phyloP scores from a whole-genome alignment of 805 yeast species.

The Cyberlindnera veronae region DNA sequence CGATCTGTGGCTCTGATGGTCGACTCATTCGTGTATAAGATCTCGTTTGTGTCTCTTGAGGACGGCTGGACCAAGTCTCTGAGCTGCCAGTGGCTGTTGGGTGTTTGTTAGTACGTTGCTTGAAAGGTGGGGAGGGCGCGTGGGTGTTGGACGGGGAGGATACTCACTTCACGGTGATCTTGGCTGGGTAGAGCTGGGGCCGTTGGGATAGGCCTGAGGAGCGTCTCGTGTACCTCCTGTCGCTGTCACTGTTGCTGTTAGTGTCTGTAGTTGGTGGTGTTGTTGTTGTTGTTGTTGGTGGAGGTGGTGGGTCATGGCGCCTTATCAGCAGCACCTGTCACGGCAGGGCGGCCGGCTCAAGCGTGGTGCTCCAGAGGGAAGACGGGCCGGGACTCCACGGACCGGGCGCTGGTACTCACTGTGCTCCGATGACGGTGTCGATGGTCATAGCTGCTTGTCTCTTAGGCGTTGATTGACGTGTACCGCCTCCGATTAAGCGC shows the following conservation, averaged over 20 bases:
- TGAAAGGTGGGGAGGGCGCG: slow-evolving; percentile 11
- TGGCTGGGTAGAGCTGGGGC: slow-evolving; percentile 28
- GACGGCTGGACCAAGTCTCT: slow-evolving; percentile 64
- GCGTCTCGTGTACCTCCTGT: slow-evolving; percentile 13
- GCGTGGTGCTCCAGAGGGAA: background rate
- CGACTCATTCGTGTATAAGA: slow-evolving; percentile 59
- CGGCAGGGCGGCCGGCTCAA: too few relatives aligned
- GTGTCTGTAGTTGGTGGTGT: background rate
- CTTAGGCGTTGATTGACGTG: background rate
- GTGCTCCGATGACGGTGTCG: background rate
- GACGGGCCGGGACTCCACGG: too few relatives aligned
- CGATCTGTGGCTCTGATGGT: slow-evolving; percentile 45
- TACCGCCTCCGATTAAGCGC: background rate
- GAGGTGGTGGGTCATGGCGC: too few relatives aligned
- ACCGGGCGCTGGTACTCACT: slow-evolving; percentile 1
- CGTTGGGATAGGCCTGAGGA: slow-evolving; percentile 15
- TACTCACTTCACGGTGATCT: slow-evolving; percentile 36
- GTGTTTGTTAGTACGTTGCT: slow-evolving; percentile 1
- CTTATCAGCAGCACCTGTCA: too few relatives aligned
- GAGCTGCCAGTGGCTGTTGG: slow-evolving; percentile 67
- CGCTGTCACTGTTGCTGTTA: slow-evolving; percentile 4
- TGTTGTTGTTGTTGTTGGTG: background rate
- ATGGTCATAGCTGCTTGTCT: background rate
- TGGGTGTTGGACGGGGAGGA: background rate
- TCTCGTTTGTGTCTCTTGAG: slow-evolving; percentile 37